Percentiles rank a stretch among this genome's conserved stretches.
Evolutionary conservation across 306 rosid genomes (phyloP).

Genomic region (Lathyrus oleraceus): DNA sequence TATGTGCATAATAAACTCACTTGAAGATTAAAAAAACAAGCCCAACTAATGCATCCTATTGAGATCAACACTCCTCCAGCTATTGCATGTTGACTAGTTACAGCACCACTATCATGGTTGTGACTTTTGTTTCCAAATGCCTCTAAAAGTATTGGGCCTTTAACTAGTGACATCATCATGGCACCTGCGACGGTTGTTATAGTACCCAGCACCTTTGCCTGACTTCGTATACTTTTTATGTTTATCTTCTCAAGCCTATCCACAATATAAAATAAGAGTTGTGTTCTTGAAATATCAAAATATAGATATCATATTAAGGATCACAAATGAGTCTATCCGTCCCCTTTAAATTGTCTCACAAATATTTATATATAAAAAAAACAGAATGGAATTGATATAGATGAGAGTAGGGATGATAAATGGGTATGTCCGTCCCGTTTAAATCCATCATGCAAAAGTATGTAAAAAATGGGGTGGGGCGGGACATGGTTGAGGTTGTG

Average conservation of each 20-base stretch:
- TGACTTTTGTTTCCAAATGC: conserved; percentile 29
- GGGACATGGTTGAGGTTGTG: too few species aligned
- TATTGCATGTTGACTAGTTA: conserved; percentile 51
- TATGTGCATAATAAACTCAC: conserved; percentile 31
- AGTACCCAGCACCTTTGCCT: conserved; percentile 83
- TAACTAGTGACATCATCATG: conserved; percentile 75
- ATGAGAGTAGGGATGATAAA: too few species aligned
- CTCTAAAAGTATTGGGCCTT: conserved; percentile 72
- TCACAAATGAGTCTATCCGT: too few species aligned
- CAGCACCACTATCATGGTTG: conserved; percentile 35
- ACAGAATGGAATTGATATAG: too few species aligned
- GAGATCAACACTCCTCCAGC: conserved; percentile 67
- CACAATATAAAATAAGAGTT: background rate
- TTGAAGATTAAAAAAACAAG: conserved; percentile 75
- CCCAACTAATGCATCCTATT: conserved; percentile 77
- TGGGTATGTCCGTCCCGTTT: too few species aligned
- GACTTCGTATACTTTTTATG: conserved; percentile 59
- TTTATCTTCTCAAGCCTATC: conserved; percentile 73
- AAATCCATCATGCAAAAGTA: too few species aligned
- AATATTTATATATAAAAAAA: too few species aligned
- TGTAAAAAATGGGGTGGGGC: too few species aligned
- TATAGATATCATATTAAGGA: too few species aligned
- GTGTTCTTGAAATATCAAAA: background rate
- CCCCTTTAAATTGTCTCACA: too few species aligned
- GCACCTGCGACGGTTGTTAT: conserved; percentile 82